Evolutionary conservation across 306 rosid species (phyloP), one percentile per base, ranked within the genome.

Genomic region (Albizia julibrissin): DNA sequence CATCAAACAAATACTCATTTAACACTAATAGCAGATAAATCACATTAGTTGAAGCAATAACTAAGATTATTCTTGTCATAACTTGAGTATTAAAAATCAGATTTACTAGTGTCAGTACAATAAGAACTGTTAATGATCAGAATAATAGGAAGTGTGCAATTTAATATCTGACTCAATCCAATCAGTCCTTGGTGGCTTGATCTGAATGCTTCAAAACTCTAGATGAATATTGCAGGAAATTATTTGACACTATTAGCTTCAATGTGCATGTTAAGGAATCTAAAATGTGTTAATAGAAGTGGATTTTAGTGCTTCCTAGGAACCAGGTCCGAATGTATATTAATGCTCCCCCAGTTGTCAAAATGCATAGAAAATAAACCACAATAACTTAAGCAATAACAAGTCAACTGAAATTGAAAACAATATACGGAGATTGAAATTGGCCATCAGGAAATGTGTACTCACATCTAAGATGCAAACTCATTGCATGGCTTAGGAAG

Each of bases 351-450:
- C n/a, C 21, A 50, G n/a, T 50, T 50, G 58, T 19, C 40, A 49
- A 29, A 79, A 37, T 69, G 69, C 31, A 19, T 39, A 14, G 62
- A 64, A 64, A 68, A 79, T 37, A 24, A 69, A 79, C 59, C 54
- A 69, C n/a, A 43, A 15, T 40, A 37, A 49, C 52, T 33, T 13
- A 34, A 68, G 52, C 40, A 68, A 68, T 27, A 66, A 33, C 6
- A 33, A 31, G 71, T 37, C 54, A 37, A 33, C 27, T 31, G 40
- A 68, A 49, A 49, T 15, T 14, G n/a, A 49, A 49, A 49, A 49
- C 54, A 14, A 49, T 3, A 15, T 49, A 15, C 4, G 4, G 19
- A 15, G 19, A 49, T 3, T 49, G 6, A 49, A 49, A 49, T 49
- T 14, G 54, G 54, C 1, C 21, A 49, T 49, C 1, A 15, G 54